Evolutionary conservation across 2,329 filamentous ascomycete species (phyloP).

Genomic region (Fusarium dlaminii): DNA sequence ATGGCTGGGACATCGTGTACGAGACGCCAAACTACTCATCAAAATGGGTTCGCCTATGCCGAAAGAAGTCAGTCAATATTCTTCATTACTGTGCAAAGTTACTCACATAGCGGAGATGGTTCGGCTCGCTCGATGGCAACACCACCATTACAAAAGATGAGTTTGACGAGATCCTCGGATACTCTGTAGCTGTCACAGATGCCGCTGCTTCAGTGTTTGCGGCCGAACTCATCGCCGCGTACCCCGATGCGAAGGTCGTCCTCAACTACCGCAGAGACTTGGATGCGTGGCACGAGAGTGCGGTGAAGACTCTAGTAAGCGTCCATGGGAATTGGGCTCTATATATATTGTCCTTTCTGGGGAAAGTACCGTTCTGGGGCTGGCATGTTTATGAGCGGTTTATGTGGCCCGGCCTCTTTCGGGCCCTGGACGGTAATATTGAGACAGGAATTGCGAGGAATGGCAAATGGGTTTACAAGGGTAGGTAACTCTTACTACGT

Average conservation of each 20-base stretch:
- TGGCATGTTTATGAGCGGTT: slow-evolving; percentile 9
- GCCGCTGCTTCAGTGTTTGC: slow-evolving; percentile 23
- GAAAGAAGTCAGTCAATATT: slow-evolving; percentile 7
- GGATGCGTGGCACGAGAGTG: slow-evolving; percentile 26
- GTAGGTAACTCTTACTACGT: background rate
- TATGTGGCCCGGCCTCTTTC: slow-evolving; percentile 1
- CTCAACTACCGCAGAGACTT: slow-evolving; percentile 24
- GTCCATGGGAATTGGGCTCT: slow-evolving; percentile 4
- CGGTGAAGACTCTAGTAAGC: slow-evolving; percentile 11
- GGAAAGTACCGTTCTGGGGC: background rate
- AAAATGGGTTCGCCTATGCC: slow-evolving; percentile 13
- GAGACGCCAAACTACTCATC: slow-evolving; percentile 29
- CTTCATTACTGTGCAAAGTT: no score
- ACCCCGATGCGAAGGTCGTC: slow-evolving; percentile 28
- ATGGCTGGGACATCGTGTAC: slow-evolving; percentile 49
- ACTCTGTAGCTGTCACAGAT: slow-evolving; percentile 23
- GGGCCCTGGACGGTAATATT: background rate
- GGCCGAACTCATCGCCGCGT: slow-evolving; percentile 22
- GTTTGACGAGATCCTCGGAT: slow-evolving; percentile 21
- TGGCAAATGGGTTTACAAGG: slow-evolving; percentile 6
- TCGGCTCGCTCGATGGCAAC: slow-evolving; percentile 11
- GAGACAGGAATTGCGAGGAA: background rate
- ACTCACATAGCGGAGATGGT: slow-evolving; percentile 8
- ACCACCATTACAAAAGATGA: slow-evolving; percentile 8
- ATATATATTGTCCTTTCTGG: background rate